Conservation (phyloP, 768 basidiomycete genomes). For the Cytidiella melzeri region DNA sequence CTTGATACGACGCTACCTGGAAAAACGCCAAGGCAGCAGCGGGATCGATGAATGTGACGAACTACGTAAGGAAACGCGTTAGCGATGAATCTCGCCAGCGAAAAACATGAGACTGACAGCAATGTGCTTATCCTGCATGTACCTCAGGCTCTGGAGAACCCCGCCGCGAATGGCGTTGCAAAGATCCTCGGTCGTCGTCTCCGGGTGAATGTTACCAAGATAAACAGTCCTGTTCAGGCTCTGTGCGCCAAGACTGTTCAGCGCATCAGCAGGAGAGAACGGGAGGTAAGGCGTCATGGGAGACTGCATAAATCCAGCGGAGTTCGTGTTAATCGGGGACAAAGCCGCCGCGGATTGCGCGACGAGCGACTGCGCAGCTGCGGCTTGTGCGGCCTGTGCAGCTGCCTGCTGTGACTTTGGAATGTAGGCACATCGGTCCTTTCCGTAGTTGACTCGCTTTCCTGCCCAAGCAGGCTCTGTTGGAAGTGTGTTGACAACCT, state of each 20-base stretch:
- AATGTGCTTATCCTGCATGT: constrained; percentile 96
- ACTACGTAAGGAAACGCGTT: constrained; percentile 38
- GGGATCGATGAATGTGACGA: constrained; percentile 94
- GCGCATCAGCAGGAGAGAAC: constrained; percentile 33
- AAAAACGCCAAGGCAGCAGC: constrained; percentile 91
- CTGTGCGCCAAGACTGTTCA: constrained; percentile 49
- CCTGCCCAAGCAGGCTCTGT: constrained; percentile 92
- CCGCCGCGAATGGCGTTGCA: constrained; percentile 98
- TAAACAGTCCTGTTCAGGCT: constrained; percentile 90
- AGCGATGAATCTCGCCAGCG: background rate
- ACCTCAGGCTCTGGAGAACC: constrained; percentile 89
- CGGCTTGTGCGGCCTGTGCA: constrained; percentile 80
- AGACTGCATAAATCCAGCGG: constrained; percentile 20
- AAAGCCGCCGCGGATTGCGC: constrained; percentile 41
- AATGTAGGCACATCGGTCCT: constrained; percentile 96
- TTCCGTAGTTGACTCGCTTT: constrained; percentile 96
- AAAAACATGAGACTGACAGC: constrained; percentile 47
- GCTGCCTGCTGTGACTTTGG: constrained; percentile 93
- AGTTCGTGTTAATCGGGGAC: constrained; percentile 24
- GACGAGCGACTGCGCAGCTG: constrained; percentile 71
- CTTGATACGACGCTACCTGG: constrained; percentile 86
- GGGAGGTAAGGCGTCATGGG: constrained; percentile 30
- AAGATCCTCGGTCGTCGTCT: constrained; percentile 90
- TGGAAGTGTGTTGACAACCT: constrained; percentile 93
- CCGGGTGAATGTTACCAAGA: constrained; percentile 93